Conservation (phyloP, 208 protist genomes). For the Balamuthia mandrillaris region DNA sequence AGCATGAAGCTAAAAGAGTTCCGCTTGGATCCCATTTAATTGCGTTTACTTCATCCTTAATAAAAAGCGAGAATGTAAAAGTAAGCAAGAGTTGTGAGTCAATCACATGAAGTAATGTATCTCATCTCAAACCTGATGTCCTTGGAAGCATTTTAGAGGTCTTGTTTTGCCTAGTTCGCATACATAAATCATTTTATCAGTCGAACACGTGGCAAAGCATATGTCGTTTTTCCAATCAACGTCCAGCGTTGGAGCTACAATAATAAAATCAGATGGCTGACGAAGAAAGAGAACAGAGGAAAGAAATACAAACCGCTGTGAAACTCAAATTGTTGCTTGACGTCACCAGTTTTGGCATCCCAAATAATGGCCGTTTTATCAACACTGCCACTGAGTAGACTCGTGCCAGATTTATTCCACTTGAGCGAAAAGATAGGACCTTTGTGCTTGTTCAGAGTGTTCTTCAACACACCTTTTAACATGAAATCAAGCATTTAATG, state of each 20-base stretch:
- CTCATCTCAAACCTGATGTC: slow-evolving; percentile 56
- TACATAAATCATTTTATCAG: slow-evolving; percentile 76
- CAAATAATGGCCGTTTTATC: slow-evolving; percentile 81
- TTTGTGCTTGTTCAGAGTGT: slow-evolving; percentile 58
- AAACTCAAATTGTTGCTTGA: slow-evolving; percentile 70
- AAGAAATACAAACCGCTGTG: slow-evolving; percentile 46
- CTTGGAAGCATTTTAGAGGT: slow-evolving; percentile 54
- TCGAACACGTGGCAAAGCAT: slow-evolving; percentile 80
- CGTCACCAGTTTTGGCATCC: slow-evolving; percentile 65
- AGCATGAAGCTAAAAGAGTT: slow-evolving; percentile 80
- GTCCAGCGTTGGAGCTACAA: slow-evolving; percentile 75
- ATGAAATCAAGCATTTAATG: not conserved
- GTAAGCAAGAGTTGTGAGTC: not conserved
- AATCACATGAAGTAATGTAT: not conserved
- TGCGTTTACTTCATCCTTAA: slow-evolving; percentile 77
- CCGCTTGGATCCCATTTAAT: slow-evolving; percentile 80
- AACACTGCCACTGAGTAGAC: slow-evolving; percentile 72
- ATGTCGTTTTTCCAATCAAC: slow-evolving; percentile 79
- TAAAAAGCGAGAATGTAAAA: not conserved
- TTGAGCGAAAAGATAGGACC: slow-evolving; percentile 81
- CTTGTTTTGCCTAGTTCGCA: slow-evolving; percentile 64
- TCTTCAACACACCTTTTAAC: not conserved
- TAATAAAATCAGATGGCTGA: not conserved
- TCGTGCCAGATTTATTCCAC: slow-evolving; percentile 76
- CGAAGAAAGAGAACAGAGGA: not conserved